Conservation (phyloP, 345 rosid species). For the Citrus hindsii region DNA sequence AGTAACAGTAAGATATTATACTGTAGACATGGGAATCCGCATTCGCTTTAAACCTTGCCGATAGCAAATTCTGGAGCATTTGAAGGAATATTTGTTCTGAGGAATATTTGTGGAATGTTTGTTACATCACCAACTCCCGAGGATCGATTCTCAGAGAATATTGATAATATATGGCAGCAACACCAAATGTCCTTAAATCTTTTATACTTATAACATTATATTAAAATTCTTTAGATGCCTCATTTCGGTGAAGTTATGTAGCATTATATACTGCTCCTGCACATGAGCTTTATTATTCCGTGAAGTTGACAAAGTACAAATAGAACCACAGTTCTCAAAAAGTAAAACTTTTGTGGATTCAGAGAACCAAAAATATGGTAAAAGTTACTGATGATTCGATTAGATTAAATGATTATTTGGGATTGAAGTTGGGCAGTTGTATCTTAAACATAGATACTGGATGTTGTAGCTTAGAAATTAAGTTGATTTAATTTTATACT, state of each 20-base stretch:
- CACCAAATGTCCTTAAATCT: neutral
- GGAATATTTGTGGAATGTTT: neutral
- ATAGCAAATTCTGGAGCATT: neutral
- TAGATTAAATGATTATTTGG: no score
- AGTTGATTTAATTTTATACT: no score
- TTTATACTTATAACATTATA: neutral
- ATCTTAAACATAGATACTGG: no score
- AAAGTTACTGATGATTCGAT: neutral
- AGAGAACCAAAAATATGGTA: neutral
- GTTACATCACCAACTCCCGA: neutral
- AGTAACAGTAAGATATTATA: neutral
- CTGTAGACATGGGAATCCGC: neutral
- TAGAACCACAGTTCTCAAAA: neutral
- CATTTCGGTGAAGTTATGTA: neutral
- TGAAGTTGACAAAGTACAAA: neutral
- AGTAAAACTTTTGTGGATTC: neutral
- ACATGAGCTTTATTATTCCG: neutral
- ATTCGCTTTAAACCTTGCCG: neutral
- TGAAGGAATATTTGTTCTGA: neutral
- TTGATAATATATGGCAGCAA: neutral
- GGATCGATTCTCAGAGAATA: neutral
- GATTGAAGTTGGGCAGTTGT: rapidly evolving
- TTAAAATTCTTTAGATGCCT: neutral
- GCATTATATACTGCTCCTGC: neutral
- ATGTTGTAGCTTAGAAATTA: no score